Percentiles rank a stretch among this genome's conserved stretches.
Evolutionary conservation across 2,329 filamentous ascomycete genomes (phyloP).

Genomic region (Thelonectria blattea): DNA sequence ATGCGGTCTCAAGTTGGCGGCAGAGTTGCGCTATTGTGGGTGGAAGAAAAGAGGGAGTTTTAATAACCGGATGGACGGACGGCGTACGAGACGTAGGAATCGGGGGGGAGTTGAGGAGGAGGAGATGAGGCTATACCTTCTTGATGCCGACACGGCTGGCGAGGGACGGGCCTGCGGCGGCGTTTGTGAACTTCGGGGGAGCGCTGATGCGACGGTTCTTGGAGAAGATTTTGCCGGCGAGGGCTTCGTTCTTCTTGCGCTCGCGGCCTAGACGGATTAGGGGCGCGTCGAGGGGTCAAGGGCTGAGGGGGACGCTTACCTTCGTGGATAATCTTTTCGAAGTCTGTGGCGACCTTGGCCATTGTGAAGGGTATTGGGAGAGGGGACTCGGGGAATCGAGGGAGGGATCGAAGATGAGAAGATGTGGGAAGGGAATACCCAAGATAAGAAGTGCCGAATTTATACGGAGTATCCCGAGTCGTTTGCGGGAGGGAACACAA

Average conservation of each 20-base stretch:
- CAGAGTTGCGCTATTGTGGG: slow-evolving; percentile 32
- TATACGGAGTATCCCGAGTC: not conserved
- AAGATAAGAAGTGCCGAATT: not conserved
- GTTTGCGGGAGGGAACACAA: not conserved
- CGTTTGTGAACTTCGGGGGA: slow-evolving; percentile 52
- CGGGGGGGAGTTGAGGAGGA: not conserved
- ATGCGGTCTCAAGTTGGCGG: slow-evolving; percentile 28
- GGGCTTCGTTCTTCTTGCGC: slow-evolving; percentile 72
- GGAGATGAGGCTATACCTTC: slow-evolving; percentile 59
- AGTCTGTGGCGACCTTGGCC: slow-evolving; percentile 54
- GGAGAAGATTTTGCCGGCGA: slow-evolving; percentile 76
- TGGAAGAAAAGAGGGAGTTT: slow-evolving; percentile 17
- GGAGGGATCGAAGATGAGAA: not conserved
- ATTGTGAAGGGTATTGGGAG: slow-evolving; percentile 37
- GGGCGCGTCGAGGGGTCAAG: not conserved
- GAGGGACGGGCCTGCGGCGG: slow-evolving; percentile 60
- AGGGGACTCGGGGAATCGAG: not conserved
- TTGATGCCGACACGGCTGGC: slow-evolving; percentile 75
- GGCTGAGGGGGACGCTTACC: slow-evolving; percentile 44
- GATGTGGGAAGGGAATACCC: not conserved
- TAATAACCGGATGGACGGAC: slow-evolving; percentile 7
- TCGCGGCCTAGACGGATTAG: slow-evolving; percentile 58
- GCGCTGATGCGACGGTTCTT: slow-evolving; percentile 65
- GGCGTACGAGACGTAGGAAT: not conserved
- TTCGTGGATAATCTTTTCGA: slow-evolving; percentile 61